Conservation (phyloP, 140 eudicot genomes). For the Eryngium alpinum region DNA sequence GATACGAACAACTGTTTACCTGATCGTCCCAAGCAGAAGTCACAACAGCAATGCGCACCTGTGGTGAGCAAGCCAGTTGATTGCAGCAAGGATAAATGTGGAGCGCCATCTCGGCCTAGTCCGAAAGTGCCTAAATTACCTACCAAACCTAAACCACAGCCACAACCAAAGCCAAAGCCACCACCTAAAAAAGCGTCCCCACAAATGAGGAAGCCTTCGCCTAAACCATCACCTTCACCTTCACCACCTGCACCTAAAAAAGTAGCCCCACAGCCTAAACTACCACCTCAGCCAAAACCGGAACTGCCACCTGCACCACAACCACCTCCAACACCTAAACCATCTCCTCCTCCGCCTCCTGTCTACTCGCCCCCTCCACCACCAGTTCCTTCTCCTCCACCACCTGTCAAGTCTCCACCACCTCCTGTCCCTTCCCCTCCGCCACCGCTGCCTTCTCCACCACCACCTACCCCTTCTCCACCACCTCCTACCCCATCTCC, state of each 20-base stretch:
- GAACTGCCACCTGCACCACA: not conserved
- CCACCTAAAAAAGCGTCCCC: not conserved
- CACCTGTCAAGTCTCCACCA: slow-evolving; percentile 4
- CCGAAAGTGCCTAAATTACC: not conserved
- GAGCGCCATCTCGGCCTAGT: not conserved
- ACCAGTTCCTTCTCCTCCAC: not conserved
- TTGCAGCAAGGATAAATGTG: slow-evolving; percentile 6
- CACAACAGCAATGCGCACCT: slow-evolving; percentile 1
- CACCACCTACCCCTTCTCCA: not conserved
- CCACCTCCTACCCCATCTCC: not conserved
- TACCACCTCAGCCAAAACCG: not conserved
- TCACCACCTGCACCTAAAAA: not conserved
- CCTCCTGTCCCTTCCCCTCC: slow-evolving; percentile 2
- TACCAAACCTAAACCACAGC: not conserved
- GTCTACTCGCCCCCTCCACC: no score
- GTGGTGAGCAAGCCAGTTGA: slow-evolving; percentile 14
- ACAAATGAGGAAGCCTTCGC: not conserved
- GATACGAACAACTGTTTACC: slow-evolving; percentile 15
- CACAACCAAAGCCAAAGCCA: not conserved
- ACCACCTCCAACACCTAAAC: not conserved
- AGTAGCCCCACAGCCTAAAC: not conserved
- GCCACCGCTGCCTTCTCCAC: not conserved
- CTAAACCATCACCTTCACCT: not conserved
- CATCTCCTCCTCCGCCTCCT: no score
- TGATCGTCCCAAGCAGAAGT: slow-evolving; percentile 17